phyloP scores from a whole-genome alignment of 1,284 basidiomycete genomes.

The Sporisorium sorghi region DNA sequence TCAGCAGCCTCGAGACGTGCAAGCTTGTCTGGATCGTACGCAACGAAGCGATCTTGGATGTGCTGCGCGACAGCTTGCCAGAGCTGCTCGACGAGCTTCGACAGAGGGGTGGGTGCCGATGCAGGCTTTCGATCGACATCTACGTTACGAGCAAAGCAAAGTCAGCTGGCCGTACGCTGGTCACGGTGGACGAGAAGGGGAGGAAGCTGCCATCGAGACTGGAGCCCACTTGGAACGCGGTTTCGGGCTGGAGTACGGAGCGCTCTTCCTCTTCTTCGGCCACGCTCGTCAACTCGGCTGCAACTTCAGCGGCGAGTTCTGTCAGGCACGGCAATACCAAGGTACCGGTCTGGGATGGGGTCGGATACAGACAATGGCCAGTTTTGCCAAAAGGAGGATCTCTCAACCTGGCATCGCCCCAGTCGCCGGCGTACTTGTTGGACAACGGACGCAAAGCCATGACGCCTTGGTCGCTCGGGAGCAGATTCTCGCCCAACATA shows the following conservation, averaged over 20 bases:
- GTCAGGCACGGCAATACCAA: not conserved
- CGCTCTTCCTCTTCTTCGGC: slow-evolving; percentile 8
- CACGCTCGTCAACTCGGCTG: not conserved
- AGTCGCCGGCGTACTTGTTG: not conserved
- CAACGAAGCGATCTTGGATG: slow-evolving; percentile 18
- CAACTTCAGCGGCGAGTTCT: not conserved
- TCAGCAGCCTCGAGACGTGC: slow-evolving; percentile 20
- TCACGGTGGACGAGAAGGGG: not conserved
- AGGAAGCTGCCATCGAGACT: not conserved
- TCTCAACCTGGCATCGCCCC: not conserved
- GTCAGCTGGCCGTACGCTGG: not conserved
- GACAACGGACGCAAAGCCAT: not conserved
- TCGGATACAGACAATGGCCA: slow-evolving; percentile 1
- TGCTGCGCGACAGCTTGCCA: slow-evolving; percentile 17
- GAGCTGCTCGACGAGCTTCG: slow-evolving; percentile 17
- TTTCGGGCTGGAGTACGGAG: not conserved
- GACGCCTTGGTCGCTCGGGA: not conserved
- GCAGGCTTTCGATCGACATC: slow-evolving; percentile 24
- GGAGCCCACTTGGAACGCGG: slow-evolving; percentile 1
- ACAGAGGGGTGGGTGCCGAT: slow-evolving; percentile 3
- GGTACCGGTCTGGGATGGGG: not conserved
- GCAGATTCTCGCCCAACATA: not conserved
- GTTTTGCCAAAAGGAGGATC: not conserved
- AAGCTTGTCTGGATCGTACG: slow-evolving; percentile 42
- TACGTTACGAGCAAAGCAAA: slow-evolving; percentile 15